Evolutionary conservation across 768 basidiomycete species (phyloP).

Genomic region (Cystofilobasidium macerans): DNA sequence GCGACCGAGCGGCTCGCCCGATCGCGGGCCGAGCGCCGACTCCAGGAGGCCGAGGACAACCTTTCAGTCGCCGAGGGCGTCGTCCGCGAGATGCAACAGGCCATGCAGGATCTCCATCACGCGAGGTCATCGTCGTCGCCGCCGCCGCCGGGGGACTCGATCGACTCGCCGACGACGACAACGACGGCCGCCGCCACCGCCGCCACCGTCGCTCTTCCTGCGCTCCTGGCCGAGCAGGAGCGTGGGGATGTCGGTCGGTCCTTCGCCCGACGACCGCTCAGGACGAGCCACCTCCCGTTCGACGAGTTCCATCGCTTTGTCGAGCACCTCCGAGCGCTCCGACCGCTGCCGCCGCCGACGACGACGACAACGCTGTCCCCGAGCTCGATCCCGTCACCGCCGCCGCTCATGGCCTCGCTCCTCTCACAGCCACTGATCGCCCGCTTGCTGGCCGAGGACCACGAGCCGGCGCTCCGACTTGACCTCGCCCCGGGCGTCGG

Average conservation of each 20-base stretch:
- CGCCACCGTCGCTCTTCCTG: too few species aligned
- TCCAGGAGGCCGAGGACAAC: slow-evolving; percentile 63
- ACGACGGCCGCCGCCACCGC: too few species aligned
- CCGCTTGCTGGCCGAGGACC: slow-evolving; percentile 67
- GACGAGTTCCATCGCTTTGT: slow-evolving; percentile 70
- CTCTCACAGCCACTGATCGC: slow-evolving; percentile 61
- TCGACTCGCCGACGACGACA: too few species aligned
- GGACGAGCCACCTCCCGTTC: slow-evolving; percentile 60
- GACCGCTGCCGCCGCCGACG: slow-evolving; percentile 46
- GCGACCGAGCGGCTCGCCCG: slow-evolving; percentile 66
- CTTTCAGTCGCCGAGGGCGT: slow-evolving; percentile 76
- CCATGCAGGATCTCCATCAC: slow-evolving; percentile 58
- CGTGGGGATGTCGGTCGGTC: not conserved
- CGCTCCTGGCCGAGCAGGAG: too few species aligned
- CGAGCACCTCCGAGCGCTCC: slow-evolving; percentile 60
- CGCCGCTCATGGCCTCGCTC: slow-evolving; percentile 46
- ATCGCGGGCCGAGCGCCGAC: slow-evolving; percentile 62
- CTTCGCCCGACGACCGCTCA: slow-evolving; percentile 8
- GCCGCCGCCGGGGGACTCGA: too few species aligned
- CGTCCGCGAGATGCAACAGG: slow-evolving; percentile 67
- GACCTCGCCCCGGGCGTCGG: slow-evolving; percentile 89
- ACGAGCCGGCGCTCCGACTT: slow-evolving; percentile 82
- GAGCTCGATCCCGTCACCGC: slow-evolving; percentile 49
- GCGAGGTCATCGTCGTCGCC: too few species aligned
- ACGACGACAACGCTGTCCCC: slow-evolving; percentile 37